These are phyloP conservation scores for Plasmodium yoelii DNA, from an alignment of 169 alveolate genomes.

Conservation along the genomic window DNA sequence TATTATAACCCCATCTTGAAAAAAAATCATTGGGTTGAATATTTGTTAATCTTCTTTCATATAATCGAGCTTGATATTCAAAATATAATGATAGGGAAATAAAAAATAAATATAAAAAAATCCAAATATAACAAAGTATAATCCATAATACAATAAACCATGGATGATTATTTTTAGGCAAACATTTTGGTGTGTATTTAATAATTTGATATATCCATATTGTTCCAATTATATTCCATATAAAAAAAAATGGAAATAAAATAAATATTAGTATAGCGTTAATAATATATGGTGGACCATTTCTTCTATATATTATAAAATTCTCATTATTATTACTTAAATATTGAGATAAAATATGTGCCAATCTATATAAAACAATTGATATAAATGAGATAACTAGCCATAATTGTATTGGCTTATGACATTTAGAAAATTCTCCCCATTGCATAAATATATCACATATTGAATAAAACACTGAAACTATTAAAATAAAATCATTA, in stretches of 20 bases:
- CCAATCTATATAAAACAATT: slow-evolving; percentile 79
- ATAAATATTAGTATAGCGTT: slow-evolving; percentile 79
- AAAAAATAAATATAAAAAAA: slow-evolving; percentile 81
- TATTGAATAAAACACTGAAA: slow-evolving; percentile 83
- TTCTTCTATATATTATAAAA: slow-evolving; percentile 78
- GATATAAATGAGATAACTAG: slow-evolving; percentile 82
- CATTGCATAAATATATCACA: slow-evolving; percentile 84
- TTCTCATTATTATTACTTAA: slow-evolving; percentile 84
- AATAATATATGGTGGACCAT: slow-evolving; percentile 84
- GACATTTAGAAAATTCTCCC: slow-evolving; percentile 81
- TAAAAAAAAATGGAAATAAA: slow-evolving; percentile 82
- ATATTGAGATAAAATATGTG: slow-evolving; percentile 82
- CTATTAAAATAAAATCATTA: slow-evolving; percentile 82
- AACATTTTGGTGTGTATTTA: slow-evolving; percentile 82
- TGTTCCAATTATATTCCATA: slow-evolving; percentile 85
- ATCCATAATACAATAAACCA: slow-evolving; percentile 87
- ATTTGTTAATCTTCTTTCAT: slow-evolving; percentile 79
- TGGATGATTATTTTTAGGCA: slow-evolving; percentile 84
- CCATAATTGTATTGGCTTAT: slow-evolving; percentile 86
- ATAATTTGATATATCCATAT: slow-evolving; percentile 80
- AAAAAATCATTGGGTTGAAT: slow-evolving; percentile 81
- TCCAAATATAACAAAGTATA: slow-evolving; percentile 85
- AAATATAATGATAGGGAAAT: slow-evolving; percentile 70
- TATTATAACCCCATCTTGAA: slow-evolving; percentile 34
- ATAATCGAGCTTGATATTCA: slow-evolving; percentile 50